phyloP scores from a whole-genome alignment of 306 rosid genomes.

The Cyamopsis tetragonoloba region DNA sequence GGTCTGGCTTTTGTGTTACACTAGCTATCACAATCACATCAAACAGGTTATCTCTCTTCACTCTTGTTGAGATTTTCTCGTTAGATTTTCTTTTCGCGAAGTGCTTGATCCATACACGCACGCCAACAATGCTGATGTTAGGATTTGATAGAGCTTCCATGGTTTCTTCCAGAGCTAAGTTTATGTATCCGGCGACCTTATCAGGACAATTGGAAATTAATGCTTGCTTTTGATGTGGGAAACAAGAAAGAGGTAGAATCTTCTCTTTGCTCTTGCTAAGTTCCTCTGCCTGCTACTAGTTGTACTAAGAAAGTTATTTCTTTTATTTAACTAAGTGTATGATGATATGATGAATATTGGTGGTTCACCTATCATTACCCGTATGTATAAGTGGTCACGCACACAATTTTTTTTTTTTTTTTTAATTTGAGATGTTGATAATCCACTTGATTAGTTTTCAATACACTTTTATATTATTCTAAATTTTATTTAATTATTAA shows the following conservation, averaged over 20 bases:
- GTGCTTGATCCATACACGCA: neutral
- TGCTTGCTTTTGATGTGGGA: neutral
- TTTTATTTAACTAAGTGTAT: too few relatives aligned
- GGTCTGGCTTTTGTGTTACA: neutral
- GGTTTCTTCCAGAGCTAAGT: neutral
- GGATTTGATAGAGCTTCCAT: neutral
- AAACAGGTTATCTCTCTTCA: neutral
- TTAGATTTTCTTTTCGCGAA: neutral
- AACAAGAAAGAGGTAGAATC: neutral
- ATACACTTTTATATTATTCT: too few relatives aligned
- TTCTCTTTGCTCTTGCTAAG: neutral
- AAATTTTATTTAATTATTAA: too few relatives aligned
- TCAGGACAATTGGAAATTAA: neutral
- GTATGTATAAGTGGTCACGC: too few relatives aligned
- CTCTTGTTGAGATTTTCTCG: constrained; percentile 5
- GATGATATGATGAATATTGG: too few relatives aligned
- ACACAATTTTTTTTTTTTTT: too few relatives aligned
- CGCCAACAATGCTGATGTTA: neutral
- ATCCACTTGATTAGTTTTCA: too few relatives aligned
- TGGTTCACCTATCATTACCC: too few relatives aligned
- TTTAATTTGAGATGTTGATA: too few relatives aligned
- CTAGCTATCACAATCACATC: neutral
- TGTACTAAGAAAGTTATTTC: too few relatives aligned
- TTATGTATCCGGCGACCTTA: neutral
- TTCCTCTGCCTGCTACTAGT: neutral